A percentile compares a stretch with the other conserved stretches of the same genome.
Evolutionary conservation across 1,139 yeast species (phyloP).

Genomic region (Yamadazyma trypodendri): DNA sequence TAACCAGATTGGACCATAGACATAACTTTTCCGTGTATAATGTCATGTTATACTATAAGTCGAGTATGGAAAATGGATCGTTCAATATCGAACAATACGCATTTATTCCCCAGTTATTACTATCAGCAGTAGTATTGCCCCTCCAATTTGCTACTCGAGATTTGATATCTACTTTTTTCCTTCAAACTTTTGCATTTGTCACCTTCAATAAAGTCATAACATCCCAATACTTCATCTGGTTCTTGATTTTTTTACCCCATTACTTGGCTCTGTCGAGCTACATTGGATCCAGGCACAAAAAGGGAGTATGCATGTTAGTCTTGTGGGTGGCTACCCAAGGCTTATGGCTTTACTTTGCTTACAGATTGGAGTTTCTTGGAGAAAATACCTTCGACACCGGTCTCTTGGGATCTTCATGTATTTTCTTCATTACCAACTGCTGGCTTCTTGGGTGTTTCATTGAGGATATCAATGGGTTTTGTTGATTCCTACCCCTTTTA

Average conservation of each 20-base stretch:
- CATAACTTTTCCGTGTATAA: conserved; percentile 93
- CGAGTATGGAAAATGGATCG: conserved; percentile 30
- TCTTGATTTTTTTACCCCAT: conserved; percentile 77
- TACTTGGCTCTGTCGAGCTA: conserved; percentile 49
- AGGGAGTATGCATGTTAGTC: conserved; percentile 38
- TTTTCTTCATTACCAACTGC: conserved; percentile 69
- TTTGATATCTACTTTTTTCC: conserved; percentile 63
- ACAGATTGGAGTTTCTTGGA: conserved; percentile 79
- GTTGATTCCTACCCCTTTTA: not conserved
- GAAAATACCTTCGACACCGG: conserved; percentile 60
- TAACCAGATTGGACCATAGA: conserved; percentile 83
- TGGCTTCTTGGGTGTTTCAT: conserved; percentile 62
- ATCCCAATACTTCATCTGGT: conserved; percentile 93
- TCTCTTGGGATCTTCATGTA: conserved; percentile 56
- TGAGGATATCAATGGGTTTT: conserved; percentile 28
- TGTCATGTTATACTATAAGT: conserved; percentile 65
- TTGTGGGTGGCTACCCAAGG: conserved; percentile 76
- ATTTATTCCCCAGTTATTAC: conserved; percentile 74
- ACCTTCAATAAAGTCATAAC: conserved; percentile 93
- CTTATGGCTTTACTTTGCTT: conserved; percentile 77
- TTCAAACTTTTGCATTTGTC: conserved; percentile 92
- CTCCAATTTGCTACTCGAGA: conserved; percentile 52
- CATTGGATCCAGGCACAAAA: conserved; percentile 20
- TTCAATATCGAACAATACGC: conserved; percentile 50
- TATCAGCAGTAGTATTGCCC: conserved; percentile 64